These are phyloP conservation scores for Cochlearia excelsa DNA, from an alignment of 345 rosid species.

Conservation along the genomic window DNA sequence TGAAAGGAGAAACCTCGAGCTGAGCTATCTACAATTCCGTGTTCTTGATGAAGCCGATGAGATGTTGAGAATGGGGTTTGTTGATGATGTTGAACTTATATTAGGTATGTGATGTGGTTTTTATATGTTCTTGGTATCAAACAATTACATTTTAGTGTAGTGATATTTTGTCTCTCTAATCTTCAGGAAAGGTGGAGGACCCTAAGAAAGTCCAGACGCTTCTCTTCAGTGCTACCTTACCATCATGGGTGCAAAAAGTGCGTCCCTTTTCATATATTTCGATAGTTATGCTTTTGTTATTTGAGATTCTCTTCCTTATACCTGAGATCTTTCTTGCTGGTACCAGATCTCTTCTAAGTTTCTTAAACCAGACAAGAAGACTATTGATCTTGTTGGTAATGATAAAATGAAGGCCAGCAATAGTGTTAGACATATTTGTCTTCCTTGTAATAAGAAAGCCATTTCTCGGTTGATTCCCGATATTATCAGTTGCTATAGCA, in stretches of 20 bases:
- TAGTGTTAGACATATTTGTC: conserved; percentile 77
- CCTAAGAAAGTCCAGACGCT: conserved; percentile 88
- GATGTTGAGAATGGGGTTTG: conserved; percentile 98
- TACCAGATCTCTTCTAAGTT: conserved; percentile 66
- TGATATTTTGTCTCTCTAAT: conserved; percentile 1
- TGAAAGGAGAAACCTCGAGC: conserved; percentile 64
- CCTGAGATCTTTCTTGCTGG: conserved; percentile 20
- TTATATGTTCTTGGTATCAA: not conserved
- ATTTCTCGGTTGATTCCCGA: conserved; percentile 83
- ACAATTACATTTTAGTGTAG: not conserved
- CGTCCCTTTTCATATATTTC: conserved; percentile 28
- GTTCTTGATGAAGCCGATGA: conserved; percentile 99
- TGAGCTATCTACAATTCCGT: conserved; percentile 68
- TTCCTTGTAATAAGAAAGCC: conserved; percentile 76
- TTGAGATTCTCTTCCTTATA: not conserved
- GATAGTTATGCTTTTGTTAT: not conserved
- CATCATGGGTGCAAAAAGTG: conserved; percentile 82
- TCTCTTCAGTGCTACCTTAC: conserved; percentile 98
- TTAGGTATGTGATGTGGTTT: conserved; percentile 48
- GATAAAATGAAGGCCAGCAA: conserved; percentile 97
- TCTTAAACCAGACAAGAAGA: conserved; percentile 68
- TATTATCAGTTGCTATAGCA: conserved; percentile 85
- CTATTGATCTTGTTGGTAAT: conserved; percentile 96
- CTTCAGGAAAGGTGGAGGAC: conserved; percentile 82
- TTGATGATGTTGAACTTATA: conserved; percentile 92